Conservation (phyloP, 1,284 basidiomycete species). For the Inonotus hispidus region DNA sequence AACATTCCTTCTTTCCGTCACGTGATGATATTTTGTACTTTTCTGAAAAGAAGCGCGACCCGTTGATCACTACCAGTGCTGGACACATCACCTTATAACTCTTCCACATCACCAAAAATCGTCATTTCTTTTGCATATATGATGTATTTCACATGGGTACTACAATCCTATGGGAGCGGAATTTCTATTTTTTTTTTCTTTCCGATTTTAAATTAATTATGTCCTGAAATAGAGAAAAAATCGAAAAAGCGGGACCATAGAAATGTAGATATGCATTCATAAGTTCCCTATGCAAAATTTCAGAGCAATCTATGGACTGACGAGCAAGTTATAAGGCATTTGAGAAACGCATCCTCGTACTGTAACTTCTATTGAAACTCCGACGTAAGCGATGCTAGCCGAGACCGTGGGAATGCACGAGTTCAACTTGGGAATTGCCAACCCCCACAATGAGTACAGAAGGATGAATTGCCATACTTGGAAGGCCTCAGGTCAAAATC, state of each 20-base stretch:
- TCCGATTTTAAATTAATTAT: too few relatives aligned
- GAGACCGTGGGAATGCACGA: neutral
- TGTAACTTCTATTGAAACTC: neutral
- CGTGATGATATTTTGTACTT: neutral
- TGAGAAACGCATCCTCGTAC: neutral
- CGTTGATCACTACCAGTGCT: neutral
- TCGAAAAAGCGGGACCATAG: too few relatives aligned
- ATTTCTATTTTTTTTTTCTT: too few relatives aligned
- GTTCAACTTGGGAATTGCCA: neutral
- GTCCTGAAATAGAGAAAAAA: too few relatives aligned
- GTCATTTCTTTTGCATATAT: neutral
- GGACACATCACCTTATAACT: neutral
- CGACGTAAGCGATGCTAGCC: neutral
- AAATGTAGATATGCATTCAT: neutral
- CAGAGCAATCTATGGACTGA: neutral
- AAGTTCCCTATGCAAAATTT: neutral
- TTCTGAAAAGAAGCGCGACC: neutral
- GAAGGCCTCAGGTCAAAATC: too few relatives aligned
- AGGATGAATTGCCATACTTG: too few relatives aligned
- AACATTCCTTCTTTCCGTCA: neutral
- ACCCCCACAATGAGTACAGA: too few relatives aligned
- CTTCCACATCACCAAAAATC: neutral
- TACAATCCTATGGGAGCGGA: too few relatives aligned
- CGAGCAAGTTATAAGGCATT: neutral
- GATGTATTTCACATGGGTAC: too few relatives aligned